Conservation (phyloP, 2,329 filamentous ascomycete genomes). For the Eurotiales sp. region DNA sequence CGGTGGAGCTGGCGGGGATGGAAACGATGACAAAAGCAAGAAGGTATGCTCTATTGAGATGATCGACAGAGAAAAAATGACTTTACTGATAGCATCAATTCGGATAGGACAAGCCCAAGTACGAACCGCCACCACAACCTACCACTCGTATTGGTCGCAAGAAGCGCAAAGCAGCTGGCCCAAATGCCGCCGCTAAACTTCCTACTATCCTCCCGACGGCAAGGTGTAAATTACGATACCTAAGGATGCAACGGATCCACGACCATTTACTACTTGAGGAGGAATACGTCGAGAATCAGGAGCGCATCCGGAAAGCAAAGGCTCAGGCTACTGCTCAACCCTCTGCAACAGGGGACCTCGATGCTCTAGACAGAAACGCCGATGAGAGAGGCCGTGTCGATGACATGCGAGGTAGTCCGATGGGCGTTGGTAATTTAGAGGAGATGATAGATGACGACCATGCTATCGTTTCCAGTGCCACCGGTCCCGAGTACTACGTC, state of each 20-base stretch:
- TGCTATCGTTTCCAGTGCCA: conserved; percentile 95
- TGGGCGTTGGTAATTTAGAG: conserved; percentile 96
- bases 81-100: conserved; percentile 13
- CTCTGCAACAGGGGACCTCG: conserved; percentile 61
- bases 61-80: neutral
- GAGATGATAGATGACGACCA: conserved; percentile 99
- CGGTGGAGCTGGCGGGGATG: conserved; percentile 63
- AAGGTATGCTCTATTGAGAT: conserved; percentile 58
- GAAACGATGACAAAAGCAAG: conserved; percentile 85
- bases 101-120: conserved; percentile 92
- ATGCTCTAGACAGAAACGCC: conserved; percentile 80
- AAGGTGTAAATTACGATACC: conserved; percentile 92
- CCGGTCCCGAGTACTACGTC: conserved; percentile 97
- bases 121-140: conserved; percentile 94
- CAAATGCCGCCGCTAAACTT: conserved; percentile 91
- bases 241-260: conserved; percentile 98
- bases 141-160: conserved; percentile 96
- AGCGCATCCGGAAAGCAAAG: conserved; percentile 90
- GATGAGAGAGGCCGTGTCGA: conserved; percentile 94
- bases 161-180: conserved; percentile 94
- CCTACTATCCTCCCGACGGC: conserved; percentile 92
- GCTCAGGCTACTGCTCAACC: conserved; percentile 58
- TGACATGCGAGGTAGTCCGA: conserved; percentile 96
- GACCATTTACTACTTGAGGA: conserved; percentile 95
- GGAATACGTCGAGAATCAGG: conserved; percentile 98